Base-by-base conservation (phyloP, 2,329 filamentous ascomycete species). In the Ceratocystiopsis minuta region DNA sequence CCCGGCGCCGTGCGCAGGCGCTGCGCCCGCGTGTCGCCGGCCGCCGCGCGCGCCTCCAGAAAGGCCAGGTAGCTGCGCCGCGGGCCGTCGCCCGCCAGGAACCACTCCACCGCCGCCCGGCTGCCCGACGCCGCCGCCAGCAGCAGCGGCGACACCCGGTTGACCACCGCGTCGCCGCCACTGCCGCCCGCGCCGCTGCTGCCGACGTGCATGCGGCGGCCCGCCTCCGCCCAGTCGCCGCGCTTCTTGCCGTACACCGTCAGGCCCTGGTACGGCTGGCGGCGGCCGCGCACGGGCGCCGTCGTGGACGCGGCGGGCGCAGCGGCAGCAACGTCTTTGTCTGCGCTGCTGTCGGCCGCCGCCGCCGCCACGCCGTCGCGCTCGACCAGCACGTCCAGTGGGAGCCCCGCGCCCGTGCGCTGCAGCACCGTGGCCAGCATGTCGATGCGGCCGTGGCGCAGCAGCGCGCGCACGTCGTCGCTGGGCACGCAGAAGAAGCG, bases 61-160 rank as follows among this genome's bases (percentile, higher is more conserved):
- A 86, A 90, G 37, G 83, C 72, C 20, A 67, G 57, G 52, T 90
- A 90, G 42, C 72, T 64, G 24, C 75, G 66, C 49, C 72, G 59
- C 0, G 84, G 81, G 1, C 72, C 69, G 20, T 20, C 20, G 46
- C 83, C 79, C 44, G 79, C 76, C 43, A 85, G 57, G 55, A 88
- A 83, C 73, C 81, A 92, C 52, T 90, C 76, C 0, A 84, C 72
- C 16, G 69, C 68, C 34, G 78, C 70, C n/a, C 88, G 54, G 16
- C 65, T 78, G 3, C 75, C 73, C 2, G 51, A 50, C 10, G 60
- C 51, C 13, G 72, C 75, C 37, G 77, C 75, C 46, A 67, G 59
- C 1, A 82, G 64, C 10, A 82, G 58, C 3, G 78, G 80, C 3
- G 77, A 70, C 0, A 60, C 63, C 64, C 67, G 0, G 55, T 57